A percentile compares a stretch with the other conserved stretches of the same genome.
phyloP scores from a whole-genome alignment of 2,329 filamentous ascomycete species.

The Thielaviopsis euricoi region DNA sequence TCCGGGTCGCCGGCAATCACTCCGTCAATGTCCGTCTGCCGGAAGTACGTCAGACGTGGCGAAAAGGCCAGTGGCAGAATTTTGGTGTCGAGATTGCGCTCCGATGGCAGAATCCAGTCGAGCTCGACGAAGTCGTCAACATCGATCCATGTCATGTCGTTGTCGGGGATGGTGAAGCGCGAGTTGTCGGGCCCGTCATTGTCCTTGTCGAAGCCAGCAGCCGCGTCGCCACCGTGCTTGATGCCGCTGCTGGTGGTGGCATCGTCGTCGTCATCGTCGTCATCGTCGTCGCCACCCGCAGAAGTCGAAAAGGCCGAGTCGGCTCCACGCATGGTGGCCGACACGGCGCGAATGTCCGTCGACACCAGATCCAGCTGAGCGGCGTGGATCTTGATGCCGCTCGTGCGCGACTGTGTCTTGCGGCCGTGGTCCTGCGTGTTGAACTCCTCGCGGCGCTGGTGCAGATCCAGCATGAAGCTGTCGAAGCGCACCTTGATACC shows the following conservation, averaged over 20 bases:
- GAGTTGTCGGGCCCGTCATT: conserved; percentile 54
- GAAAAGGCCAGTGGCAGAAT: conserved; percentile 85
- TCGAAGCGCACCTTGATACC: conserved; percentile 93
- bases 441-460: conserved; percentile 86
- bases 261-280: conserved; percentile 5
- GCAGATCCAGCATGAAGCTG: conserved; percentile 92
- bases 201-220: conserved; percentile 31
- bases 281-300: conserved; percentile 2
- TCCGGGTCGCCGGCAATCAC: conserved; percentile 65
- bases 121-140: conserved; percentile 99
- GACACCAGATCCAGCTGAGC: conserved; percentile 83
- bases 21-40: conserved; percentile 82
- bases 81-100: conserved; percentile 81
- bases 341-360: conserved; percentile 84
- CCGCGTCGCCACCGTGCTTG: conserved; percentile 2
- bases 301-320: conserved; percentile 21
- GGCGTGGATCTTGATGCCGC: conserved; percentile 87
- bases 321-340: conserved; percentile 72
- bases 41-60: conserved; percentile 92
- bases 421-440: conserved; percentile 62
- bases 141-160: conserved; percentile 92
- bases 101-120: conserved; percentile 85
- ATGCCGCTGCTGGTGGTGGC: conserved; percentile 3
- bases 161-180: conserved; percentile 86
- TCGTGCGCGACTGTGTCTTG: conserved; percentile 65